Evolutionary conservation across 116 monocot species (phyloP), one percentile per base, ranked within the genome.

Genomic region (Phalaenopsis hybrid): DNA sequence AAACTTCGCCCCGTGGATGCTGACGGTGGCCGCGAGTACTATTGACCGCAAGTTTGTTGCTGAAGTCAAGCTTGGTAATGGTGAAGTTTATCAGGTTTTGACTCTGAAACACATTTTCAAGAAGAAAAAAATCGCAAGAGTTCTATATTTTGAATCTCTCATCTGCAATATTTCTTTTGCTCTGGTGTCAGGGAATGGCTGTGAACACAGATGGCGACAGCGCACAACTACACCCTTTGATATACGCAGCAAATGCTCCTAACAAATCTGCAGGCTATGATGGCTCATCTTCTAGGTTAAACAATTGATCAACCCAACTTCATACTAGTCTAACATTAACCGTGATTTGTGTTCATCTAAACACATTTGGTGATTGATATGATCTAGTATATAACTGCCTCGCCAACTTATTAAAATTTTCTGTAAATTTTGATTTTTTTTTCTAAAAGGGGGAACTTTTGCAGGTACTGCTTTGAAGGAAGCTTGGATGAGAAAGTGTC

Each of bases 1-100:
- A 13, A 81, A 85, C 25, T 4, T 23, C 5, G 58, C 82, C 2
- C 85, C 85, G 1, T 85, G 85, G 85, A 34, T 75, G 31, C 15
- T 85, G 9, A 63, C 83, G 2, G 83, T 83, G 15, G 83, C 83
- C 4, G 83, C 83, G 10, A 69, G 78, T 67, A 78, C 83, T 31
- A 77, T 78, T 5, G 78, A 78, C 11, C 34, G 83, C 59, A 77
- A 72, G 52, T 51, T 85, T 18, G 34, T 85, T 4, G 44, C 81
- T 16, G 57, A 69, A 44, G 45, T 77, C 33, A 80, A 76, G 49
- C 80, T 77, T 4, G 84, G 79, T 28, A 65, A 75, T 52, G 74
- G 52, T 6, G 10, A 84, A 16, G 74, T 34, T 23, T 41, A 41
- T 12, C 55, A 70, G 45, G 81, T 81, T 55, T 41, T 13, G 16